phyloP scores from a whole-genome alignment of 768 basidiomycete genomes.

The Leccinum subgranulosum region DNA sequence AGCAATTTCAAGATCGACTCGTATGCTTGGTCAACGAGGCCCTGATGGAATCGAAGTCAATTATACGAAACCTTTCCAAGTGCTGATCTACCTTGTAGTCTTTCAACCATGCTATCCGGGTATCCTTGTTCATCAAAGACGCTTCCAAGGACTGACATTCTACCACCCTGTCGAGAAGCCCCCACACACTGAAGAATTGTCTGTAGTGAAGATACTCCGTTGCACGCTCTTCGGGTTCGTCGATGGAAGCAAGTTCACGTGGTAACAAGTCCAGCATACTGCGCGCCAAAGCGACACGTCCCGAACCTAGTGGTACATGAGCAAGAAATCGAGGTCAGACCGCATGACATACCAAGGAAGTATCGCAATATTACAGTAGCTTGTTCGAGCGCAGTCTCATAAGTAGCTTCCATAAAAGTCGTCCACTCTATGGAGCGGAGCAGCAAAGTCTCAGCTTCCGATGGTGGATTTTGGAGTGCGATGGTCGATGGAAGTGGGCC shows the following conservation, averaged over 20 bases:
- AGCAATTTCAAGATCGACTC: conserved; percentile 68
- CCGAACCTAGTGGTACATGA: conserved; percentile 49
- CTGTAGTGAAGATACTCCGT: conserved; percentile 77
- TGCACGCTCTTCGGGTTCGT: conserved; percentile 67
- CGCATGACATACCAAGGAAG: conserved; percentile 69
- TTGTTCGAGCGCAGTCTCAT: conserved; percentile 76
- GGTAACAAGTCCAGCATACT: conserved; percentile 59
- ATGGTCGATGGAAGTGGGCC: conserved; percentile 63
- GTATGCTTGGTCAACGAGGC: conserved; percentile 58
- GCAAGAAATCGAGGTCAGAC: not conserved
- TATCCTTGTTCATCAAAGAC: conserved; percentile 56
- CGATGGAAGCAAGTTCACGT: conserved; percentile 54
- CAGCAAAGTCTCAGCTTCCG: conserved; percentile 59
- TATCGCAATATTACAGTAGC: conserved; percentile 87
- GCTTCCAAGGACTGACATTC: conserved; percentile 59
- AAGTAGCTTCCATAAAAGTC: conserved; percentile 69
- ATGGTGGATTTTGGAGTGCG: conserved; percentile 51
- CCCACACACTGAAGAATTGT: conserved; percentile 78
- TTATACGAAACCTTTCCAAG: not conserved
- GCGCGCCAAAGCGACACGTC: conserved; percentile 68
- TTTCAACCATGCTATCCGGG: conserved; percentile 55
- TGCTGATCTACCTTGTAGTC: conserved; percentile 53
- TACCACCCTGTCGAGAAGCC: conserved; percentile 55
- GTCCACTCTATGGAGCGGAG: conserved; percentile 95
- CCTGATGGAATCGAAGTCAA: conserved; percentile 32